phyloP scores from a whole-genome alignment of 371 early-diverging fungal species.

The Gilbertella persicaria region DNA sequence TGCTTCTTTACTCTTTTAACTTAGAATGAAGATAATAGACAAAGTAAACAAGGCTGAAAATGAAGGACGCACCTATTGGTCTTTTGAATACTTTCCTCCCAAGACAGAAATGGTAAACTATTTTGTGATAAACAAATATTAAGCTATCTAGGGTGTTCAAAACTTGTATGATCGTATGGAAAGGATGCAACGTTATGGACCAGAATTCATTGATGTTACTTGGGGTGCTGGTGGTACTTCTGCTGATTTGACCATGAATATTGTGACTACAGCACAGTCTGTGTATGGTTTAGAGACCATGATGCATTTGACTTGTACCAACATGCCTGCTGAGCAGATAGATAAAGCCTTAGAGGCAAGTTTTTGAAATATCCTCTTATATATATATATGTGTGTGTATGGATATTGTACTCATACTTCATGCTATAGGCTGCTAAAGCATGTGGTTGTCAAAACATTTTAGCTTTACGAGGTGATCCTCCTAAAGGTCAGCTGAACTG shows the following conservation, averaged over 20 bases:
- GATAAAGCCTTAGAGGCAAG: conserved; percentile 75
- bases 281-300: conserved; percentile 94
- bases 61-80: conserved; percentile 77
- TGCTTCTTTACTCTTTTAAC: too few relatives aligned
- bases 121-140: not conserved
- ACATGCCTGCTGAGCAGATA: conserved; percentile 89
- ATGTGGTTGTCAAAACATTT: conserved; percentile 93
- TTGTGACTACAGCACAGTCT: conserved; percentile 86
- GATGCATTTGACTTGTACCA: conserved; percentile 98
- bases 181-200: conserved; percentile 91
- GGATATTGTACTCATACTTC: not conserved
- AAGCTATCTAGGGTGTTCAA: conserved; percentile 58
- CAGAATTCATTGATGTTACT: conserved; percentile 94
- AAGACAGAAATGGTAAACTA: conserved; percentile 74
- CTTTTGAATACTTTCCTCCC: conserved; percentile 97
- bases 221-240: conserved; percentile 96
- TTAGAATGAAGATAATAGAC: conserved; percentile 75
- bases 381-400: too few relatives aligned
- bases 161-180: conserved; percentile 82
- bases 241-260: conserved; percentile 84
- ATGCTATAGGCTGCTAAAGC: conserved; percentile 75
- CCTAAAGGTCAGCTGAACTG: conserved; percentile 83
- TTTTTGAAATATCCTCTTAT: too few relatives aligned
- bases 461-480: conserved; percentile 95
- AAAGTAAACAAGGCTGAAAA: conserved; percentile 71